Conservation (phyloP, 139 green algal species). For the Desmodesmus armatus region DNA sequence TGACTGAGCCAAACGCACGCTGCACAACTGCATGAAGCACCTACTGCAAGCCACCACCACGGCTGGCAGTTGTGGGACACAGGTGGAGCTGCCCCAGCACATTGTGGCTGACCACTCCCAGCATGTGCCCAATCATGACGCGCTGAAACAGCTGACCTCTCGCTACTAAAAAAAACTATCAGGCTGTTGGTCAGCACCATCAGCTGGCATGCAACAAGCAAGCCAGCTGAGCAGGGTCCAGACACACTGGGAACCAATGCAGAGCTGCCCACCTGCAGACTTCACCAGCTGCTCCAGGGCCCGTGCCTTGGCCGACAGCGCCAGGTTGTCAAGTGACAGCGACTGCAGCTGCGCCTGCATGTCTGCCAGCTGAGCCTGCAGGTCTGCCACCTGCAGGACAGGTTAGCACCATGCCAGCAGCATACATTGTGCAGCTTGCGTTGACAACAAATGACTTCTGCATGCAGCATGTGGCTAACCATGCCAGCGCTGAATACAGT, state of each 20-base stretch:
- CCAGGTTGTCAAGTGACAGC: conserved; percentile 33
- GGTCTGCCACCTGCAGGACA: background rate
- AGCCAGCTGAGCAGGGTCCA: background rate
- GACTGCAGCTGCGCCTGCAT: conserved; percentile 38
- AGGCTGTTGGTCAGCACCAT: background rate
- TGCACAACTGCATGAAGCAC: too few species aligned
- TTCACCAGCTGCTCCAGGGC: conserved; percentile 32
- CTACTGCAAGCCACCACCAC: background rate
- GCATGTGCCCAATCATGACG: too few species aligned
- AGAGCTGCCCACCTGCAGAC: conserved; percentile 7
- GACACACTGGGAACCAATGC: background rate
- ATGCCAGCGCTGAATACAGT: background rate
- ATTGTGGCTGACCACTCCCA: too few species aligned
- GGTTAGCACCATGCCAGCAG: background rate
- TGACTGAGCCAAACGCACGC: too few species aligned
- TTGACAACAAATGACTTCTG: too few species aligned
- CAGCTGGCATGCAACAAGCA: background rate
- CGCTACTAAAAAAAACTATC: background rate
- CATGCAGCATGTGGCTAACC: too few species aligned
- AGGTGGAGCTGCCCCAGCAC: background rate
- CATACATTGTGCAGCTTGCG: background rate
- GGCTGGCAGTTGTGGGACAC: background rate
- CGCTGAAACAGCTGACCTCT: too few species aligned
- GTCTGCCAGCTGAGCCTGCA: background rate
- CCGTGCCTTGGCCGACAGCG: conserved; percentile 15